Conservation (phyloP, 1,284 basidiomycete species). For the Schizophyllum commune region DNA sequence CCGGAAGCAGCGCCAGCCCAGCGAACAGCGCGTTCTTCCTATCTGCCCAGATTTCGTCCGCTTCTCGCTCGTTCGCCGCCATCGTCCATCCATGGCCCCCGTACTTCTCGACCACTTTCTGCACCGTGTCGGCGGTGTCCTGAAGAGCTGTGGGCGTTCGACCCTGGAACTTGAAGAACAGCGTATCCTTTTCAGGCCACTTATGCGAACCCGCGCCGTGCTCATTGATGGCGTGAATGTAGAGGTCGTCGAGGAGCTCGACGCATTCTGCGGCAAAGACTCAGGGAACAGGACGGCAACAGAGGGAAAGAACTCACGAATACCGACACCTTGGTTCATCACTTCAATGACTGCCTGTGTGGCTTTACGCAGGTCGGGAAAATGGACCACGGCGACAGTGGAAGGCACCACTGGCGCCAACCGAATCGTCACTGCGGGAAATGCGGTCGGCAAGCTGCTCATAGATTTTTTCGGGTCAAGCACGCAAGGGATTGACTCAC, state of each 20-base stretch:
- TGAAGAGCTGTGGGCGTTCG: constrained; percentile 49
- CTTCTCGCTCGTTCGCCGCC: constrained; percentile 61
- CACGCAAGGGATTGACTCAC: constrained; percentile 25
- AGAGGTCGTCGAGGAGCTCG: constrained; percentile 67
- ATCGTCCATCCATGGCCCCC: constrained; percentile 68
- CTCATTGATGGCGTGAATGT: constrained; percentile 65
- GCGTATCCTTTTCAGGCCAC: constrained; percentile 64
- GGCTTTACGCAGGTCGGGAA: constrained; percentile 56
- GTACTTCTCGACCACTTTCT: constrained; percentile 52
- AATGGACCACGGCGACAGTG: constrained; percentile 61
- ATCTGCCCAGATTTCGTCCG: constrained; percentile 75
- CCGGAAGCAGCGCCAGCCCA: constrained; percentile 59
- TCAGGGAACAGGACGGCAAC: not conserved
- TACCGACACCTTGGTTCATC: constrained; percentile 66
- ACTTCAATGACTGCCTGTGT: constrained; percentile 73
- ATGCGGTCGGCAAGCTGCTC: constrained; percentile 22
- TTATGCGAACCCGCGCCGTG: constrained; percentile 48
- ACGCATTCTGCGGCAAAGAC: constrained; percentile 49
- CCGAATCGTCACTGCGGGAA: constrained; percentile 62
- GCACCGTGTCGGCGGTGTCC: constrained; percentile 56
- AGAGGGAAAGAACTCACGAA: constrained; percentile 36
- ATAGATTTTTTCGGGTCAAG: not conserved
- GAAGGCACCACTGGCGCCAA: constrained; percentile 79
- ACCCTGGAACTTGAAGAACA: constrained; percentile 90
- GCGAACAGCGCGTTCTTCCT: constrained; percentile 80